Conservation (phyloP, 2,329 filamentous ascomycete genomes). For the Ascosphaera aggregata region DNA sequence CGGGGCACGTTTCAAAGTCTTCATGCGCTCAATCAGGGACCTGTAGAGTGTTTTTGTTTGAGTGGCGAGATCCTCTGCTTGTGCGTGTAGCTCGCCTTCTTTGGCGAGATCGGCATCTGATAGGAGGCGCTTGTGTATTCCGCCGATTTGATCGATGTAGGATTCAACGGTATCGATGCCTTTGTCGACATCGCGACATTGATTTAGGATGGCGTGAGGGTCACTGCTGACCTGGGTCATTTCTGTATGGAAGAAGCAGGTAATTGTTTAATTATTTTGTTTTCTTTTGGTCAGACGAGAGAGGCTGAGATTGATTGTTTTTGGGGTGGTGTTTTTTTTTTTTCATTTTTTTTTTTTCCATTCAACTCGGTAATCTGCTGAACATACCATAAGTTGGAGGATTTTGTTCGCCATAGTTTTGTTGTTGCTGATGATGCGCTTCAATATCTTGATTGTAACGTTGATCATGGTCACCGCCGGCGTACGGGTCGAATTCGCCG, state of each 20-base stretch:
- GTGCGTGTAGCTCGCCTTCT: conserved; percentile 39
- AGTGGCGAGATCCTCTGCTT: conserved; percentile 49
- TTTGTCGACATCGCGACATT: conserved; percentile 57
- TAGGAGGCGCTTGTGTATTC: conserved; percentile 47
- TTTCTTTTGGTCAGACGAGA: conserved; percentile 2
- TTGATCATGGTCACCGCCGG: conserved; percentile 11
- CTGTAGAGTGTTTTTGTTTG: conserved; percentile 72
- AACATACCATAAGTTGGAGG: conserved; percentile 11
- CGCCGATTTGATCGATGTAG: conserved; percentile 48
- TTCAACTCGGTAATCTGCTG: neutral
- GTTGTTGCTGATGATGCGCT: conserved; percentile 10
- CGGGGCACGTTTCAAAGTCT: conserved; percentile 57
- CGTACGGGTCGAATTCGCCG: conserved; percentile 33
- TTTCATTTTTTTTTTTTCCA: conserved; percentile 1
- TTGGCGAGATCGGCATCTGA: conserved; percentile 49
- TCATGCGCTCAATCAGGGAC: conserved; percentile 54
- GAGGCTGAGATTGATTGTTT: neutral
- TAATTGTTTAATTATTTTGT: no score
- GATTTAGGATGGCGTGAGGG: conserved; percentile 60
- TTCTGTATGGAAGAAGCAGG: no score
- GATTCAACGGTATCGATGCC: conserved; percentile 52
- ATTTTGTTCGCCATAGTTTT: no score
- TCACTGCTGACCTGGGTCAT: conserved; percentile 26
- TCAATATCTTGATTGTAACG: conserved; percentile 12
- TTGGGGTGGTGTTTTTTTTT: conserved; percentile 3